Evolutionary conservation across 352 stramenopile genomes (phyloP), one percentile per base, ranked within the genome.

Genomic region (Pythium brassicae): DNA sequence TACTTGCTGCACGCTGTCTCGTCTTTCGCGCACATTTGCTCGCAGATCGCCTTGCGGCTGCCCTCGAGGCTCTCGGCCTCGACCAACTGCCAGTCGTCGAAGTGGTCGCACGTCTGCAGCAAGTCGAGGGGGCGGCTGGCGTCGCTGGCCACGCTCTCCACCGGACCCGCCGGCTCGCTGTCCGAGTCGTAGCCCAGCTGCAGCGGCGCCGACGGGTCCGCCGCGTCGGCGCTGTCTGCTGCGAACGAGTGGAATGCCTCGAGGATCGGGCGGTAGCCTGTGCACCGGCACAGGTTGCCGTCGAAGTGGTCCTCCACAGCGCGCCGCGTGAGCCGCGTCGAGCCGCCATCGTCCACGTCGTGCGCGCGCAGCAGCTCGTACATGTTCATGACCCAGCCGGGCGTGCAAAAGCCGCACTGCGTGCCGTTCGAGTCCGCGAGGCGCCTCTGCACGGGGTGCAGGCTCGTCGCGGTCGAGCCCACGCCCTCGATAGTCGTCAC

Each of bases 271-370:
- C 83, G 80, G 51, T 93, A 93, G 17, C 83, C 83, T 4, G 95
- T 98, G 67, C 95, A 98, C 2, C 95, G 86, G 65, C 95, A 98
- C 35, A 98, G 68, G 69, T 98, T 98, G 34, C 95, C 94, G 71
- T 98, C 95, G 61, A 98, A 77, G 61, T 92, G 77, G 68, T 98
- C 86, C 57, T 98, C 90, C 40, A 98, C 85, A 47, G 92, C 74
- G 22, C 84, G 77, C 75, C 84, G 92, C 29, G 72, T 83, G 62
- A 83, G 47, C 27, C 40, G 86, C 58, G 74, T 71, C 8, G 73
- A 72, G 25, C 68, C 72, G 11, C 65, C 72, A 15, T 6, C 3
- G 6, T 14, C 6, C 17, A 44, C 39, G 47, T 89, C 79, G 15
- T 74, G 73, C 62, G 87, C 67, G 54, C 84, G 86, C n/a, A 92